These are phyloP conservation scores for Lasiodiplodia hormozganensis DNA, from an alignment of 2,329 filamentous ascomycete genomes.

Conservation along the genomic window DNA sequence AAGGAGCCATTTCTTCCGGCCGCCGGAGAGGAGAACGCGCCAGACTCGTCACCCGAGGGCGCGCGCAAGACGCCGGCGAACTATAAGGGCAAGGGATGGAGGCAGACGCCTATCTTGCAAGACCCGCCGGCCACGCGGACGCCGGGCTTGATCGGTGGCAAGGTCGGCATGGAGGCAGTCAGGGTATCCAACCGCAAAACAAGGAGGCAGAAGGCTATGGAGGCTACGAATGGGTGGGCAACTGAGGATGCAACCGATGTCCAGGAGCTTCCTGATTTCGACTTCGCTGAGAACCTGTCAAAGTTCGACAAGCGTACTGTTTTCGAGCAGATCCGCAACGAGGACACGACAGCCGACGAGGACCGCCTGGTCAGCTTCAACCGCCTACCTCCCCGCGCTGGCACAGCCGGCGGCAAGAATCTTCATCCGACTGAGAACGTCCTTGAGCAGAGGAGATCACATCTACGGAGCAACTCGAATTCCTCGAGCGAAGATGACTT, in stretches of 20 bases:
- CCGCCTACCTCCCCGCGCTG: slow-evolving; percentile 59
- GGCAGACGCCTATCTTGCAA: slow-evolving; percentile 72
- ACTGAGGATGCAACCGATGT: slow-evolving; percentile 96
- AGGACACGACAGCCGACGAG: slow-evolving; percentile 87
- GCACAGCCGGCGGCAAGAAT: slow-evolving; percentile 77
- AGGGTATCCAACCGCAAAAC: slow-evolving; percentile 49
- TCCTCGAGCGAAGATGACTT: slow-evolving; percentile 41
- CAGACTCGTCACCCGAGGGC: slow-evolving; percentile 39
- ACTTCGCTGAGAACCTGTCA: slow-evolving; percentile 86
- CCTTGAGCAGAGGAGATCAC: slow-evolving; percentile 62
- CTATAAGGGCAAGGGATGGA: slow-evolving; percentile 68
- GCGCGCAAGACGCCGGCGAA: slow-evolving; percentile 44
- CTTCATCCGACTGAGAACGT: slow-evolving; percentile 92
- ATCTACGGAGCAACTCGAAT: slow-evolving; percentile 43
- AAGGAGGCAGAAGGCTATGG: slow-evolving; percentile 57
- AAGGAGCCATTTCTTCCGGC: slow-evolving; percentile 32
- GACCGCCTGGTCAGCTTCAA: slow-evolving; percentile 93
- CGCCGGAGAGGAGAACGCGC: slow-evolving; percentile 41
- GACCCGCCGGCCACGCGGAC: slow-evolving; percentile 54
- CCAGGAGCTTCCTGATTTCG: slow-evolving; percentile 91
- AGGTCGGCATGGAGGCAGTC: slow-evolving; percentile 45
- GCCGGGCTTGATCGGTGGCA: slow-evolving; percentile 47
- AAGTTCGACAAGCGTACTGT: slow-evolving; percentile 94
- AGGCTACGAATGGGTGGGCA: slow-evolving; percentile 83
- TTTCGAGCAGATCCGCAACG: slow-evolving; percentile 89